A percentile compares a stretch with the other conserved stretches of the same genome.
Conservation (phyloP, 2,329 filamentous ascomycete species). For the Exophiala xenobiotica region DNA sequence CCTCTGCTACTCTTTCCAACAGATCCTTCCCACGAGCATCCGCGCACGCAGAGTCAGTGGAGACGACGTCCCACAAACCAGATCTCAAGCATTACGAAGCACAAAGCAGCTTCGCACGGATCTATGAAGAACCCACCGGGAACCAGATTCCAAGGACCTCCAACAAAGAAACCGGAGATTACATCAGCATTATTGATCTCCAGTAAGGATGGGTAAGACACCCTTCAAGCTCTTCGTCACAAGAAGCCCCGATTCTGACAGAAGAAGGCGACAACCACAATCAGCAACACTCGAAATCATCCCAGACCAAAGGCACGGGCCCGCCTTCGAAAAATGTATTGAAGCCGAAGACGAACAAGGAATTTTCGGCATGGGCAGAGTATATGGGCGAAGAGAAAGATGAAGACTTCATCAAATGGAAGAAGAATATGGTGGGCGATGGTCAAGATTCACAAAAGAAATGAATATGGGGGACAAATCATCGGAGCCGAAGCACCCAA, state of each 20-base stretch:
- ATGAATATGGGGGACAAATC: background rate
- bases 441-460: background rate
- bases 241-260: background rate
- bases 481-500: too few relatives aligned
- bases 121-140: too few relatives aligned
- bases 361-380: conserved; percentile 13
- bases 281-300: background rate
- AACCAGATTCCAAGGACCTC: background rate
- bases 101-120: too few relatives aligned
- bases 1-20: background rate
- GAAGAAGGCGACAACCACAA: background rate
- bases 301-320: background rate
- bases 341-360: conserved; percentile 1
- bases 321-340: background rate
- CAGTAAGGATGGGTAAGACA: background rate
- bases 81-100: too few relatives aligned
- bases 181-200: background rate
- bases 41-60: background rate
- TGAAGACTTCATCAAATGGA: conserved; percentile 11
- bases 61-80: too few relatives aligned
- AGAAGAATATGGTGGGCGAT: conserved; percentile 8
- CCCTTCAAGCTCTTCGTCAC: background rate
- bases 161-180: background rate
- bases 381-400: conserved; percentile 13
- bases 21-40: background rate